Base-by-base conservation (phyloP, 163 green algal species). In the Coccomyxa subellipsoidea region DNA sequence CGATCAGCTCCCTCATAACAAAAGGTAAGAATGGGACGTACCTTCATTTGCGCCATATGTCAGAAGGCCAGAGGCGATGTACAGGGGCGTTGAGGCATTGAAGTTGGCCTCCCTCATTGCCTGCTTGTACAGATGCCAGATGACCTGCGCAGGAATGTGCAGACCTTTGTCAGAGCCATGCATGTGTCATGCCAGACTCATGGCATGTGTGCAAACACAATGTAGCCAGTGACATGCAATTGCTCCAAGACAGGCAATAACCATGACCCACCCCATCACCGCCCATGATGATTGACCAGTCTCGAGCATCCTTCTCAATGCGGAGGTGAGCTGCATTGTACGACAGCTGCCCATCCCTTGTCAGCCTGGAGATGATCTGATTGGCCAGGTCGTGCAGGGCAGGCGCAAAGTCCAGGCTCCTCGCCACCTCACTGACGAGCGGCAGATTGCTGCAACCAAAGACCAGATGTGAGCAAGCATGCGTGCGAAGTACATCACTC, bases 261-360 rank as follows among this genome's bases (percentile, higher is more conserved):
- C n/a, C n/a, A n/a, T n/a, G n/a, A 34, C 66, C 5, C 47, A 84
- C 80, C 72, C 32, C 72, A 39, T 82, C 69, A 35, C 92, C 90
- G 21, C 92, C 92, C 86, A 94, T 88, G 86, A 94, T 94, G 77
- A 80, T 79, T 9, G 90, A 87, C 92, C 92, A 95, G 82, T 95
- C 92, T 0, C 87, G 81, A 2, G 92, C 92, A 78, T 95, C 92
- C 82, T 92, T 94, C 84, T 95, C 92, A 15, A 95, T 86, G 5
- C 85, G 81, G 36, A 92, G 83, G 77, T 92, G 89, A 81, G 88
- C 83, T 38, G 84, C 84, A 78, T 93, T 93, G 89, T 84, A 93
- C 35, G 54, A 69, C 0, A 76, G 38, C 8, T 70, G 10, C 70
- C 87, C 85, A 35, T 79, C 80, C 0, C 69, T 70, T 0, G 69